Conservation (phyloP, 2,329 filamentous ascomycete genomes). For the Dactylellina cionopaga region DNA sequence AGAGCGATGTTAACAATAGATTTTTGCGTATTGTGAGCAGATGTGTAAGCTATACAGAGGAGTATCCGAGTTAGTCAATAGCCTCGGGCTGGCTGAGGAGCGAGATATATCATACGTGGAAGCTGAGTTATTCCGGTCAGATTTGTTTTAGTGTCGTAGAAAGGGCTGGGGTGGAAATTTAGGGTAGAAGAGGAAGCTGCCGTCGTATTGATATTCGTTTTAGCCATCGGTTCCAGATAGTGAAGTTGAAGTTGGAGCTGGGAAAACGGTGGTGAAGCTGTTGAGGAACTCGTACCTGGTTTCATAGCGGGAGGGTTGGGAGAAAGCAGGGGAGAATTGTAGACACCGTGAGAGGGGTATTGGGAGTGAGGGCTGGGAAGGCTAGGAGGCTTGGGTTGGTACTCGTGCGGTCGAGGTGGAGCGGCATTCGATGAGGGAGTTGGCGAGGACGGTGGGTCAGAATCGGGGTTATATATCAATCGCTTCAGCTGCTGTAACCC, state of each 20-base stretch:
- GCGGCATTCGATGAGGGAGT: conserved; percentile 35
- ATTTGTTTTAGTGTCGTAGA: conserved; percentile 76
- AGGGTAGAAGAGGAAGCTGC: conserved; percentile 61
- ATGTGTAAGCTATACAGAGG: conserved; percentile 3
- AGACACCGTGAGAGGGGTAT: conserved; percentile 7
- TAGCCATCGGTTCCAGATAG: conserved; percentile 50
- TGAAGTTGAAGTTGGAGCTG: conserved; percentile 23
- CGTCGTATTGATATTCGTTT: conserved; percentile 10
- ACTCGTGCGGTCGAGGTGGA: conserved; percentile 19
- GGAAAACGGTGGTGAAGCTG: conserved; percentile 17
- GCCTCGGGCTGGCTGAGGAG: background rate
- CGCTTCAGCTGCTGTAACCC: conserved; percentile 36
- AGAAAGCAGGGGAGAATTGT: conserved; percentile 53
- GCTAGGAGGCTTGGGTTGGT: conserved; percentile 8
- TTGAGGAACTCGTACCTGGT: conserved; percentile 42
- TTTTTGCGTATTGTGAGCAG: background rate
- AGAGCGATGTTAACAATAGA: conserved; percentile 21
- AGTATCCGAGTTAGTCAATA: background rate
- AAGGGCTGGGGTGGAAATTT: conserved; percentile 81
- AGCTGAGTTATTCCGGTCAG: conserved; percentile 61
- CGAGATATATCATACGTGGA: conserved; percentile 5
- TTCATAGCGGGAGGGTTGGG: conserved; percentile 22
- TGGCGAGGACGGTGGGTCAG: conserved; percentile 29
- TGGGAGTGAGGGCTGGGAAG: conserved; percentile 14
- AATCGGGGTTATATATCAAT: conserved; percentile 47